phyloP scores from a whole-genome alignment of 2,329 filamentous ascomycete species.

The Drechmeria coniospora region DNA sequence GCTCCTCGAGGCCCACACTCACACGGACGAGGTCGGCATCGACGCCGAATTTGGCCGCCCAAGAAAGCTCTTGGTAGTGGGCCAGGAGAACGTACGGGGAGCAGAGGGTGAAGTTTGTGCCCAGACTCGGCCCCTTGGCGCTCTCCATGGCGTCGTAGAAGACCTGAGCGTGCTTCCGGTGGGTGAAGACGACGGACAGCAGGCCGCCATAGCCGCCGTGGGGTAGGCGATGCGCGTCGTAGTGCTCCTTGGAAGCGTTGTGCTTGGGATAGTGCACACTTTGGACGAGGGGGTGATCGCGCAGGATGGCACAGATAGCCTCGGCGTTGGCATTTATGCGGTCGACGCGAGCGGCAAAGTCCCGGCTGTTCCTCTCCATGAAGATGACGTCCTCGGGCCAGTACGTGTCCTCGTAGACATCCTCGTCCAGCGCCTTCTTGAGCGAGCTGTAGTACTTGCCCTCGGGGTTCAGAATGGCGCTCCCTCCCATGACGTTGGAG shows the following conservation, averaged over 20 bases:
- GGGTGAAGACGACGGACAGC: conserved; percentile 68
- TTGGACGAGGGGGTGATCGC: conserved; percentile 48
- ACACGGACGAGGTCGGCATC: conserved; percentile 68
- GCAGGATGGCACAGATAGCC: conserved; percentile 59
- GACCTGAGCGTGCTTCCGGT: conserved; percentile 51
- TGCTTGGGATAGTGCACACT: conserved; percentile 77
- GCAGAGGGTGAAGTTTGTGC: conserved; percentile 89
- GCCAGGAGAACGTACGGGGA: conserved; percentile 86
- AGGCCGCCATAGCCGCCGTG: conserved; percentile 80
- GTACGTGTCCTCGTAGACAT: conserved; percentile 71
- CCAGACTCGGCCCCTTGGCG: conserved; percentile 84
- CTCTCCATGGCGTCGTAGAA: conserved; percentile 83
- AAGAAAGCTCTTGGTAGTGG: conserved; percentile 84
- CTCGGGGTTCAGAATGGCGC: conserved; percentile 47
- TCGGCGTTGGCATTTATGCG: conserved; percentile 79
- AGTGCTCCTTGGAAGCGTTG: conserved; percentile 51
- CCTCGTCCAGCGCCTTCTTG: conserved; percentile 43
- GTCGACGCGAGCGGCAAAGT: conserved; percentile 70
- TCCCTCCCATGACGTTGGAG: conserved; percentile 95
- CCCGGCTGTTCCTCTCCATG: conserved; percentile 88
- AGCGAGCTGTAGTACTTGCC: conserved; percentile 54
- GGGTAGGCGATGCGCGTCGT: conserved; percentile 61
- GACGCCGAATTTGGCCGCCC: conserved; percentile 71
- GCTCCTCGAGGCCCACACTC: conserved; percentile 80
- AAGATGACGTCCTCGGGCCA: conserved; percentile 93